A percentile compares a stretch with the other conserved stretches of the same genome.
Evolutionary conservation across 1,139 yeast genomes (phyloP).

Genomic region (Geotrichum klebahnii): DNA sequence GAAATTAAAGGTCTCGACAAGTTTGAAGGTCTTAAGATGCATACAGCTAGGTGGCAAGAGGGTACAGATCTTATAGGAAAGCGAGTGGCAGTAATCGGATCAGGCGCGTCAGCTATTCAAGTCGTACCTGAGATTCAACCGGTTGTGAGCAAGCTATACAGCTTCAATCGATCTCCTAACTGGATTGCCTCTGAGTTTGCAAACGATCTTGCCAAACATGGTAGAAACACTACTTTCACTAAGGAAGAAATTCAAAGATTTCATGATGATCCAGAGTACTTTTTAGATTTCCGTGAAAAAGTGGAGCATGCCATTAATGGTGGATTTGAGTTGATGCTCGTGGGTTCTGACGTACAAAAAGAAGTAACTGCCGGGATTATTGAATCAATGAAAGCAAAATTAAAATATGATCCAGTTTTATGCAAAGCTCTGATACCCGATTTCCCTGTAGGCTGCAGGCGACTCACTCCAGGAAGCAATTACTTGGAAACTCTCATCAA

Average conservation of each 20-base stretch:
- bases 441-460: slow-evolving; percentile 27
- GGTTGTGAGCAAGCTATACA: not conserved
- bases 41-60: not conserved
- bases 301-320: slow-evolving; percentile 25
- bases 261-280: slow-evolving; percentile 24
- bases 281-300: slow-evolving; percentile 26
- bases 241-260: slow-evolving; percentile 21
- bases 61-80: not conserved
- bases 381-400: slow-evolving; percentile 22
- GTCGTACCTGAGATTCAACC: slow-evolving; percentile 2
- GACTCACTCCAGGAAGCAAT: slow-evolving; percentile 29
- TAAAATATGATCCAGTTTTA: slow-evolving; percentile 24
- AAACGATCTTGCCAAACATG: slow-evolving; percentile 18
- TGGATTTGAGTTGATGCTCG: slow-evolving; percentile 17
- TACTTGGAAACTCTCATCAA: slow-evolving; percentile 26
- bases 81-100: slow-evolving; percentile 4
- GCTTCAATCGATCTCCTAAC: slow-evolving; percentile 18
- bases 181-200: slow-evolving; percentile 19
- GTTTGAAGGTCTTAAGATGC: not conserved
- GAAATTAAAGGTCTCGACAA: not conserved
- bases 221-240: slow-evolving; percentile 20
- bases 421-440: slow-evolving; percentile 24
- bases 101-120: slow-evolving; percentile 14
- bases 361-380: slow-evolving; percentile 1
- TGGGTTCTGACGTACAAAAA: slow-evolving; percentile 20